phyloP scores from a whole-genome alignment of 2,329 filamentous ascomycete species.

The Aureobasidium sp. region DNA sequence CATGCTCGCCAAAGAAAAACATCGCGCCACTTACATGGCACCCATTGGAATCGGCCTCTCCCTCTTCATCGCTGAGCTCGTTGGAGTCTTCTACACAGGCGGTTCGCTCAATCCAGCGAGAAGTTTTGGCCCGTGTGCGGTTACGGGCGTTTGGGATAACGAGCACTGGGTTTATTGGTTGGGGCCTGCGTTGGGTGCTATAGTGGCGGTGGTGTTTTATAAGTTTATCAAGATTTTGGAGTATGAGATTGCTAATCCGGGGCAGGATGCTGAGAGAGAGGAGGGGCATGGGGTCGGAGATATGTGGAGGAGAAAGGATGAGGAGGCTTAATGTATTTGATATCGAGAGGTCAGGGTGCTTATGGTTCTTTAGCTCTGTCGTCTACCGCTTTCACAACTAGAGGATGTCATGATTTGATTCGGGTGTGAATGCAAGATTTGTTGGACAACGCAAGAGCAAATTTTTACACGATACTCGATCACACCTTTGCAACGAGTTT shows the following conservation, averaged over 20 bases:
- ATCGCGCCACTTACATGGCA: constrained; percentile 75
- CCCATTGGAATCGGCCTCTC: constrained; percentile 77
- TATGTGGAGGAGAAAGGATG: constrained; percentile 5
- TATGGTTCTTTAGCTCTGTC: too few relatives aligned
- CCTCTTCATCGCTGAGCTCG: constrained; percentile 68
- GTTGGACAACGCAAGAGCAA: too few relatives aligned
- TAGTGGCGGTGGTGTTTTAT: constrained; percentile 42
- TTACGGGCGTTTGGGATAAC: constrained; percentile 38
- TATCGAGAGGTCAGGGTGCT: too few relatives aligned
- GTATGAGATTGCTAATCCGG: constrained; percentile 47
- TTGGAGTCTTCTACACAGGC: constrained; percentile 51
- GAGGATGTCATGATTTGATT: too few relatives aligned
- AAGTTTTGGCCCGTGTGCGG: constrained; percentile 45
- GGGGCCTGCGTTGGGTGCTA: constrained; percentile 1
- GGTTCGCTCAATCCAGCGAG: constrained; percentile 47
- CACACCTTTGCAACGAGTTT: too few relatives aligned
- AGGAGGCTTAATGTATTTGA: background rate
- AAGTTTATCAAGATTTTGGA: constrained; percentile 44
- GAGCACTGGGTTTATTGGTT: constrained; percentile 49
- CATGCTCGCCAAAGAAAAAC: constrained; percentile 79
- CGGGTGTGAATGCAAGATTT: too few relatives aligned
- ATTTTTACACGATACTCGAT: too few relatives aligned
- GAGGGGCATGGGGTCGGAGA: background rate
- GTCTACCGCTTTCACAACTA: too few relatives aligned
- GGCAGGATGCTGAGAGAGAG: constrained; percentile 24